These are phyloP conservation scores for Calonectria leucothoes DNA, from an alignment of 2,329 filamentous ascomycete genomes.

Conservation along the genomic window DNA sequence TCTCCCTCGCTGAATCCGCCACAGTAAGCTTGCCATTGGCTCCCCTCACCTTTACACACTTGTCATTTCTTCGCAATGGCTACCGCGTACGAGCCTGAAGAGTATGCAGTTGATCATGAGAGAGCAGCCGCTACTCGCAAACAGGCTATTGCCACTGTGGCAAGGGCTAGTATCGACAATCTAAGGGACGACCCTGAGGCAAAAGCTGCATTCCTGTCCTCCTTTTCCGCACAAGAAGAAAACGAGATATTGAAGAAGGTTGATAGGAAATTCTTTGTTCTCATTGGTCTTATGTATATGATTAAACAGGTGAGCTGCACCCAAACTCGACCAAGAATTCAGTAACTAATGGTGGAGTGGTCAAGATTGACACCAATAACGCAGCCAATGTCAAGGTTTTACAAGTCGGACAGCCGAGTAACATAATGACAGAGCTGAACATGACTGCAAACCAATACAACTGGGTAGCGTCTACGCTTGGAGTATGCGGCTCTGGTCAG, in stretches of 20 bases:
- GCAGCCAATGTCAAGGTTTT: conserved; percentile 55
- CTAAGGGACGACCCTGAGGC: background rate
- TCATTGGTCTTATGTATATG: conserved; percentile 55
- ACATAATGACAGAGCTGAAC: conserved; percentile 15
- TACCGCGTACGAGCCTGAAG: background rate
- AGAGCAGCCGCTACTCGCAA: background rate
- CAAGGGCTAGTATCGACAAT: background rate
- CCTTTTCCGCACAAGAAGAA: conserved; percentile 53
- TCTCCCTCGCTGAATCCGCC: background rate
- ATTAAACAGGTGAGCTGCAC: conserved; percentile 47
- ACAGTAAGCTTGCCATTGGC: background rate
- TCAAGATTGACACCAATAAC: conserved; percentile 52
- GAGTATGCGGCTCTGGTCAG: background rate
- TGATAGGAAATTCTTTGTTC: conserved; percentile 48
- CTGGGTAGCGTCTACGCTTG: conserved; percentile 14
- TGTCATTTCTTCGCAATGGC: background rate
- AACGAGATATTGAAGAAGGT: conserved; percentile 54
- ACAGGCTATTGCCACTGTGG: background rate
- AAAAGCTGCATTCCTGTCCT: conserved; percentile 46
- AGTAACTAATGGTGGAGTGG: background rate
- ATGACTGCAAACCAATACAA: conserved; percentile 22
- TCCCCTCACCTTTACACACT: background rate
- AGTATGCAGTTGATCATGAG: background rate
- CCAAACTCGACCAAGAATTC: background rate
- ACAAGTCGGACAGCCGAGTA: conserved; percentile 47